These are phyloP conservation scores for Xerocomellus chrysenteron DNA, from an alignment of 768 basidiomycete genomes.

Conservation along the genomic window DNA sequence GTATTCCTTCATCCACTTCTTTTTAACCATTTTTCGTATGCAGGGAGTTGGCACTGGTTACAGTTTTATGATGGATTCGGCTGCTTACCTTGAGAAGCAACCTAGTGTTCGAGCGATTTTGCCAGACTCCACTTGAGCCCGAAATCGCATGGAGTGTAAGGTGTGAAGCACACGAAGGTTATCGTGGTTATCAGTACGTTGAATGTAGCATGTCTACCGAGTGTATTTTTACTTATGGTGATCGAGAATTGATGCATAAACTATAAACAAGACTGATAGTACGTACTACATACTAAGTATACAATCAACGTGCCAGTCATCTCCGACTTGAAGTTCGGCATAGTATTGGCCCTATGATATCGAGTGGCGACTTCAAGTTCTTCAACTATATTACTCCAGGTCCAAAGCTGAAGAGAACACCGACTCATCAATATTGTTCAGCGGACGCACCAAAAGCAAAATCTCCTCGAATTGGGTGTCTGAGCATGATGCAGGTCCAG, in stretches of 20 bases:
- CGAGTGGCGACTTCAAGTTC: too few species aligned
- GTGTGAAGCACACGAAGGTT: not conserved
- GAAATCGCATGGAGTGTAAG: not conserved
- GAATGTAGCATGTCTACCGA: not conserved
- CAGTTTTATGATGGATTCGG: slow-evolving; percentile 10
- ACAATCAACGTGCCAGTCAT: too few species aligned
- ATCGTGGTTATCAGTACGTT: not conserved
- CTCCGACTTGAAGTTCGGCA: too few species aligned
- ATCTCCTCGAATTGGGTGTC: too few species aligned
- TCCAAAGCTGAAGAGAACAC: too few species aligned
- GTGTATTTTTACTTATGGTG: not conserved
- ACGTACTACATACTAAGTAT: too few species aligned
- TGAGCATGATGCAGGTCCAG: too few species aligned
- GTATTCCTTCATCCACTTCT: not conserved
- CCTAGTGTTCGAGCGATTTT: slow-evolving; percentile 9
- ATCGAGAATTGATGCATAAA: not conserved
- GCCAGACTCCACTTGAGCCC: slow-evolving; percentile 8
- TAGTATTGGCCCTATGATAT: too few species aligned
- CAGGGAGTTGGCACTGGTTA: slow-evolving; percentile 31
- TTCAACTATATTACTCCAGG: too few species aligned
- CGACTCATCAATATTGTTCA: too few species aligned
- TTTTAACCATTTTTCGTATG: not conserved
- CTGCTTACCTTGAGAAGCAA: slow-evolving; percentile 25
- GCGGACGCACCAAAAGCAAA: too few species aligned
- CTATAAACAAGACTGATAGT: not conserved